Base-by-base conservation (phyloP, 306 rosid species). In the Castanospermum australe region DNA sequence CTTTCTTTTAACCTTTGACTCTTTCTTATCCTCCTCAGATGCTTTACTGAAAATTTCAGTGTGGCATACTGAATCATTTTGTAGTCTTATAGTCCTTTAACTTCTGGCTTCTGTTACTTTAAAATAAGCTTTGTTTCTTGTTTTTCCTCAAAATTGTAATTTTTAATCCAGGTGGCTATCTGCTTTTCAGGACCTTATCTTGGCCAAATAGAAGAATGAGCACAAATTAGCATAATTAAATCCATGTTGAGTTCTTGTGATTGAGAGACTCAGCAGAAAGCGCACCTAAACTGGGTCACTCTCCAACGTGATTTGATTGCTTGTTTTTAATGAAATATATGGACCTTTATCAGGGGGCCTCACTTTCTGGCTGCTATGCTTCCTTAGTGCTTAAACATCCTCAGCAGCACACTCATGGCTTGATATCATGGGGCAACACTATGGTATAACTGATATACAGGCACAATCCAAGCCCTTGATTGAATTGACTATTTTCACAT, bases 361-460 rank as follows among this genome's bases (percentile, higher is more conserved):
- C 64, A 55, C 79, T 79, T 79, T 82, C 73, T 18, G 21, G 54
- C 47, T 38, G 35, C 79, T 44, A 25, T 7, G 54, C 68, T 83
- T 83, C 72, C 89, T 86, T 86, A 79, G 55, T 65, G 87, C 69
- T 76, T 86, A 86, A 86, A 76, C 87, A 75, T 79, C 84, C 81
- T 30, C 67, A 22, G 2, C 17, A 41, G 39, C 85, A 61, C 20
- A 7, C 21, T 3, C 35, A 4, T 65, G 11, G 33, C 75, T 61
- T 78, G 61, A 74, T 74, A 68, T 41, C 54, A 71, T 38, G 48
- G 12, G 25, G 47, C 71, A 51, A 30, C 39, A 32, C 33, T 50
- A 22, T 21, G 35, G 0, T 30, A 66, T 22, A 52, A 18, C 39
- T 75, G 28, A 17, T 47, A 35, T 5, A 8, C 28, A 52, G 9